Percentiles rank a stretch among this genome's conserved stretches.
These are phyloP conservation scores for Nyctanthes arbortristis DNA, from an alignment of 257 asterid species.

Conservation along the genomic window DNA sequence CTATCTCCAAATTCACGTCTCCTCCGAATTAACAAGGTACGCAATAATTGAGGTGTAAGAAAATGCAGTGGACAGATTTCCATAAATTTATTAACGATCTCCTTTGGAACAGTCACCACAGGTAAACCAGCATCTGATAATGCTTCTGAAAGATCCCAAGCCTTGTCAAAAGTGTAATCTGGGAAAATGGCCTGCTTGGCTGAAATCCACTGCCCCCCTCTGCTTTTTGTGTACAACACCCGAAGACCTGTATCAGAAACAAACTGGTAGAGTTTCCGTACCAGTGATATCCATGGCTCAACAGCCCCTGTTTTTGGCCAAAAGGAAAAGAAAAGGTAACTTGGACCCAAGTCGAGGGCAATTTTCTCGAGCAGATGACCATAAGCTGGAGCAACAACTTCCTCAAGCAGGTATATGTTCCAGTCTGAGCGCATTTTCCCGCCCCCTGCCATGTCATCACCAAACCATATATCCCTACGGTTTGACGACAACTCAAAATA, in stretches of 20 bases:
- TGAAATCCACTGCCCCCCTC: constrained; percentile 96
- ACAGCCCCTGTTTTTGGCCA: constrained; percentile 76
- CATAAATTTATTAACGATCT: constrained; percentile 65
- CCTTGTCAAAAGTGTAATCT: constrained; percentile 73
- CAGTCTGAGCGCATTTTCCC: constrained; percentile 96
- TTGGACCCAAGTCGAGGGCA: constrained; percentile 79
- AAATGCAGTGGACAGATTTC: constrained; percentile 76
- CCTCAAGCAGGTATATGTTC: constrained; percentile 88
- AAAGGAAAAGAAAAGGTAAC: constrained; percentile 71
- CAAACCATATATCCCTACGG: constrained; percentile 97
- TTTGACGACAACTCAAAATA: constrained; percentile 96
- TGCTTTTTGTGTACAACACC: constrained; percentile 73
- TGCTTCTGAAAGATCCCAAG: constrained; percentile 71
- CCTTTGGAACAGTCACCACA: constrained; percentile 65
- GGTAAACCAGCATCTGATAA: constrained; percentile 89
- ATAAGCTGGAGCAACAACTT: constrained; percentile 91
- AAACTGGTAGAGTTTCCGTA: constrained; percentile 68
- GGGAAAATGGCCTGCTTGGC: constrained; percentile 90
- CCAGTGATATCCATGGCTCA: constrained; percentile 91
- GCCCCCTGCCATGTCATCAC: constrained; percentile 98
- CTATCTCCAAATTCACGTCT: constrained; percentile 73
- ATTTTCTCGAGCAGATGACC: constrained; percentile 83
- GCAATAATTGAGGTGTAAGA: constrained; percentile 84
- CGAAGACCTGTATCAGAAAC: constrained; percentile 68
- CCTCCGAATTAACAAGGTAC: constrained; percentile 71